Evolutionary conservation across 1,284 basidiomycete genomes (phyloP), one percentile per base, ranked within the genome.

Genomic region (Fistulina hepatica): DNA sequence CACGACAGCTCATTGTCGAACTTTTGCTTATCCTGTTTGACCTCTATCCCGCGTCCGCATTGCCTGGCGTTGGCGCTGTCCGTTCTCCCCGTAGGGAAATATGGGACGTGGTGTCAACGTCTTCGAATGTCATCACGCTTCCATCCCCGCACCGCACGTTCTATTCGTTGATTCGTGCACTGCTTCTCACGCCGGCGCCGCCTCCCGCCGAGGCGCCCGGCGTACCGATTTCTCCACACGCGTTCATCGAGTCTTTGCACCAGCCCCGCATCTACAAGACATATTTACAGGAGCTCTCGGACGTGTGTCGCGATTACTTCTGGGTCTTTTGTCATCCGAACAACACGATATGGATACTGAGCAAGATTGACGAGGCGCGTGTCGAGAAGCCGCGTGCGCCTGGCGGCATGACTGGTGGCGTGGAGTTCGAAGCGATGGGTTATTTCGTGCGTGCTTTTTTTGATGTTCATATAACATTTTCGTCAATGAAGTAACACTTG

Each of bases 241-340:
- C 81, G 17, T 97, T 98, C 55, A 90, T 97, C 40, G 82, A 84
- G 47, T 73, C 74, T 1, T 64, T 92, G 17, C 90, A 93, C 56
- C 67, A 72, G 3, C 80, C 86, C 1, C 67, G 93, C 31, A 78
- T 92, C 33, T 95, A 90, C 67, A 95, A 91, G 63, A 78, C 79
- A 2, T 97, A 93, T 60, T 64, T 98, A 10, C 76, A 81, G 49
- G 93, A 97, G 55, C 64, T 97, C 24, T 81, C 76, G 7, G 89
- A 93, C 47, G 69, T 94, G 2, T 93, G 92, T 53, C 64, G 91
- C 13, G 94, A 98, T 56, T 97, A 95, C 61, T 97, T 97, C 59
- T 97, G 94, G 91, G 84, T 98, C 39, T 97, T 97, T 62, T 97
- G 94, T 55, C 95, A 98, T 56, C 81, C 84, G 2, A 82, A 82